Percentiles rank a stretch among this genome's conserved stretches.
phyloP scores from a whole-genome alignment of 768 basidiomycete genomes.

The Galerina sulciceps region DNA sequence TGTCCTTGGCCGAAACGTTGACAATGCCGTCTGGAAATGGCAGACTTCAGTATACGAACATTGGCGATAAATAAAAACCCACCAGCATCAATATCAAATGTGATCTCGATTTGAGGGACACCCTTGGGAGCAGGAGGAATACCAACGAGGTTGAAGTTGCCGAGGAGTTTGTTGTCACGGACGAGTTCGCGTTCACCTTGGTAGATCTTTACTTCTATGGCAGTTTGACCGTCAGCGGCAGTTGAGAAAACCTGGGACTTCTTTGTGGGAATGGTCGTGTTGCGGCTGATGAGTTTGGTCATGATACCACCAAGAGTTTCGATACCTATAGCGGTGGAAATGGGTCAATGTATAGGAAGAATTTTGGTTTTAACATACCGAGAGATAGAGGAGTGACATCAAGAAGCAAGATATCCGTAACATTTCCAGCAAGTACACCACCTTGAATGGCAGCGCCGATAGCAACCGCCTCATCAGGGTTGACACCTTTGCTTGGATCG shows the following conservation, averaged over 20 bases:
- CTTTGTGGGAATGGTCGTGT: conserved; percentile 99
- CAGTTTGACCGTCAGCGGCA: conserved; percentile 98
- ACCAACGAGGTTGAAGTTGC: conserved; percentile 99
- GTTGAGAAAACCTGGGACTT: conserved; percentile 99
- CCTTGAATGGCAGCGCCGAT: conserved; percentile 98
- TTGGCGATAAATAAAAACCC: conserved; percentile 16
- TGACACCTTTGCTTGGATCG: conserved; percentile 98
- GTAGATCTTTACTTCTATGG: conserved; percentile 99
- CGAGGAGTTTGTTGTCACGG: conserved; percentile 96
- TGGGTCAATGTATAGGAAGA: neutral
- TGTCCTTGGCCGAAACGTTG: conserved; percentile 95
- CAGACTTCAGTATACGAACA: conserved; percentile 6
- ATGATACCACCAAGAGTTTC: conserved; percentile 99
- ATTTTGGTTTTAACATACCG: conserved; percentile 47
- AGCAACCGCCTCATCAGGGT: conserved; percentile 99
- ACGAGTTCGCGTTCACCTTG: conserved; percentile 99
- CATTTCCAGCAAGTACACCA: conserved; percentile 95
- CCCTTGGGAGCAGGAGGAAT: conserved; percentile 89
- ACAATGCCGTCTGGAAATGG: conserved; percentile 81
- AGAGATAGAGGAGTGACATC: conserved; percentile 98
- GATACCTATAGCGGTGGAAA: conserved; percentile 50
- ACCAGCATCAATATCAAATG: conserved; percentile 97
- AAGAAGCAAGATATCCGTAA: conserved; percentile 92
- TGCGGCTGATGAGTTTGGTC: conserved; percentile 97
- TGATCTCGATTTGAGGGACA: conserved; percentile 86